Base-by-base conservation (phyloP, 2,329 filamentous ascomycete species). In the Xylaria sp. region DNA sequence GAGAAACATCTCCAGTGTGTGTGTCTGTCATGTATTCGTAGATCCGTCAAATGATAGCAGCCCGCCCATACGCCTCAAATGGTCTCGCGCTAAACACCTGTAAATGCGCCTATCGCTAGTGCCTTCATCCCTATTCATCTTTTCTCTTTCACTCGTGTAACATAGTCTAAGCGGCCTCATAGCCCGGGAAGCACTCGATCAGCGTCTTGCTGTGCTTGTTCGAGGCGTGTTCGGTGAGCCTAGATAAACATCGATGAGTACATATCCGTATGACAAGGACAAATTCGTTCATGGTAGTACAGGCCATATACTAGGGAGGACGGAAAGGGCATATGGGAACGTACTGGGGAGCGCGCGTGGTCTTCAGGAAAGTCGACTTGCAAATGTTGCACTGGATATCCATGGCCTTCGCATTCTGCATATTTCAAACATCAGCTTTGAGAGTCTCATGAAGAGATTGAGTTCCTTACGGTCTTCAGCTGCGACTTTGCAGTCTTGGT, bases 351-450 rank as follows among this genome's bases (percentile, higher is more conserved):
- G 87, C 89, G 78, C 91, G 91, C 70, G 90, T 91, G 44, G 92
- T 94, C 84, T 91, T 91, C 75, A 94, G 87, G 84, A 94, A 94
- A 37, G 91, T 92, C 75, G 91, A 88, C 82, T 90, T 92, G 91
- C 92, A 94, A 77, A 89, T 85, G 74, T 88, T 83, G 86, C 92
- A 94, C 81, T 93, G 90, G 81, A 94, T 92, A 78, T 88, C 90
- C 84, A 90, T 92, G 69, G 92, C 92, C 74, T 90, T 85, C 75
- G 87, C 85, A 83, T 94, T 94, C 90, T 92, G 73, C 69, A 54
- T 12, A 12, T 60, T 37, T 31, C 37, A 44, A 56, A 56, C 65
- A 50, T 66, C 18, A 54, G 59, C 10, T 10, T 39, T 48, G 34
- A 1, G 13, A 4, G 10, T 50, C 15, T 31, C 37, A 18, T 8